Percentiles rank a stretch among this genome's conserved stretches.
These are phyloP conservation scores for Pichia ethanolica DNA, from an alignment of 805 yeast species.

Conservation along the genomic window DNA sequence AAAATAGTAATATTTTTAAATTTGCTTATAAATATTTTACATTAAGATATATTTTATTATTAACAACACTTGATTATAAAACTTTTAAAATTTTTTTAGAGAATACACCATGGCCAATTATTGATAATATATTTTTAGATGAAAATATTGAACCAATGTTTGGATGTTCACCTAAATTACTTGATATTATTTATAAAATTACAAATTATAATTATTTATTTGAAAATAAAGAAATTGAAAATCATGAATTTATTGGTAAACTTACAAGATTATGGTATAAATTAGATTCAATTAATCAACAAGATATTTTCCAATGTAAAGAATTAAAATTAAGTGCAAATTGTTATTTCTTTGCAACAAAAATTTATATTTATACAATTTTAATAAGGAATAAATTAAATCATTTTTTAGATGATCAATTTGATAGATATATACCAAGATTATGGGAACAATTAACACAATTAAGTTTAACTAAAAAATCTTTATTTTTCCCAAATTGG, in stretches of 20 bases:
- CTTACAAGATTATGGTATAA: conserved; percentile 11
- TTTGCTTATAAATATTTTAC: conserved; percentile 29
- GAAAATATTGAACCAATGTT: conserved; percentile 26
- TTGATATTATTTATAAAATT: conserved; percentile 19
- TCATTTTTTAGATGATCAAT: conserved; percentile 7
- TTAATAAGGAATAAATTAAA: conserved; percentile 9
- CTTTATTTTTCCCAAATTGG: conserved; percentile 27
- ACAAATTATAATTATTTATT: conserved; percentile 14
- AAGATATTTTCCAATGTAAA: background rate
- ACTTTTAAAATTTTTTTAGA: conserved; percentile 13
- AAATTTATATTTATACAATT: conserved; percentile 15
- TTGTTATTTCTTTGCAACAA: conserved; percentile 16
- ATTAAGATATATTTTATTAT: conserved; percentile 23
- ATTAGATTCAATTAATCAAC: conserved; percentile 10
- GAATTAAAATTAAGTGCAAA: conserved; percentile 17
- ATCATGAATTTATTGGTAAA: conserved; percentile 1
- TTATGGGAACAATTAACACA: conserved; percentile 8
- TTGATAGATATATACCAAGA: conserved; percentile 8
- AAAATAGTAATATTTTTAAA: conserved; percentile 17
- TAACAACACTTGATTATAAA: conserved; percentile 19
- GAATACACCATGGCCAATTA: conserved; percentile 21
- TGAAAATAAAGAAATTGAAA: conserved; percentile 5
- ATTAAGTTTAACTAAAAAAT: conserved; percentile 9
- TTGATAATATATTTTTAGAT: conserved; percentile 19
- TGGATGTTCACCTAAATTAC: conserved; percentile 29